These are phyloP conservation scores for Nasturtium officinale DNA, from an alignment of 345 rosid species.

Conservation along the genomic window DNA sequence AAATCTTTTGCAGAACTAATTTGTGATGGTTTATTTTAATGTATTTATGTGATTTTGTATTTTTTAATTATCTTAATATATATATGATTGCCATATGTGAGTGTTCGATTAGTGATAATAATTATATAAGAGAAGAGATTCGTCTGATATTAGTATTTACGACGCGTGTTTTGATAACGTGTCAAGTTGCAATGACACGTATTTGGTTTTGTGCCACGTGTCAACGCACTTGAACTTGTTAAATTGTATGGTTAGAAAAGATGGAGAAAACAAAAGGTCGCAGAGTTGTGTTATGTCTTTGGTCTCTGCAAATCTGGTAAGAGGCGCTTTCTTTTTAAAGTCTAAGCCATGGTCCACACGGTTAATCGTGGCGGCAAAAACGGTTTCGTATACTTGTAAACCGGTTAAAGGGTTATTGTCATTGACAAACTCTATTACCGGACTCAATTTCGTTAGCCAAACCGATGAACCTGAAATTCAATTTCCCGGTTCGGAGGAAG, in stretches of 20 bases:
- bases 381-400: constrained; percentile 12
- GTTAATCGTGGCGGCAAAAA: background rate
- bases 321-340: constrained; percentile 23
- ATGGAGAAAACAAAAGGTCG: background rate
- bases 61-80: constrained; percentile 19
- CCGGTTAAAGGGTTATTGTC: constrained; percentile 7
- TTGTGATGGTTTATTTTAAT: constrained; percentile 13
- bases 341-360: constrained; percentile 29
- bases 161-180: constrained; percentile 11
- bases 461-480: constrained; percentile 41
- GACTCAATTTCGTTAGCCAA: constrained; percentile 17
- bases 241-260: background rate
- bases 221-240: background rate
- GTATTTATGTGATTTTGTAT: constrained; percentile 18
- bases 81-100: background rate
- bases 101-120: background rate
- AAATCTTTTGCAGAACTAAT: constrained; percentile 17
- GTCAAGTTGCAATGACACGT: background rate
- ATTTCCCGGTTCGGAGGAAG: constrained; percentile 39
- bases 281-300: constrained; percentile 33
- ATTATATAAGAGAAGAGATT: background rate
- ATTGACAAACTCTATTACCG: background rate
- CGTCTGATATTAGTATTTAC: background rate
- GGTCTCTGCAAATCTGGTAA: constrained; percentile 21
- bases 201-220: background rate